Evolutionary conservation across 176 grass and related monocot species (phyloP).

Genomic region (Triticum dicoccoides): DNA sequence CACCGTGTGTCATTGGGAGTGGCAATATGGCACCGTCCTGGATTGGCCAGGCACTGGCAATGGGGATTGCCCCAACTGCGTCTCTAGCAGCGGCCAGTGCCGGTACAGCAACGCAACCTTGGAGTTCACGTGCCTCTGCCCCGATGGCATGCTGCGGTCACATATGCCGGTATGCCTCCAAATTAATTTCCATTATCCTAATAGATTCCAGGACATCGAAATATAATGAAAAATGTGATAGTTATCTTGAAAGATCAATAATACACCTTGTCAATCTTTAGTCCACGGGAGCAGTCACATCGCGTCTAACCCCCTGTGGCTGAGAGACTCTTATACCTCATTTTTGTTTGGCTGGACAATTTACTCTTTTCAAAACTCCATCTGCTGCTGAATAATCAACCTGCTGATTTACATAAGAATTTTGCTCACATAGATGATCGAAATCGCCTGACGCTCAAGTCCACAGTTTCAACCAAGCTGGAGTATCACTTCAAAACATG

Average conservation of each 20-base stretch:
- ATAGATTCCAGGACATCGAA: too few species aligned
- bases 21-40: neutral
- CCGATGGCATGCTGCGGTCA: too few species aligned
- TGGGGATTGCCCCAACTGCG: neutral
- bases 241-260: too few species aligned
- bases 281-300: too few species aligned
- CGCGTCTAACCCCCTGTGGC: too few species aligned
- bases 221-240: too few species aligned
- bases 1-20: neutral
- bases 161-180: too few species aligned
- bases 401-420: neutral
- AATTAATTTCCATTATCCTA: too few species aligned
- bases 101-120: neutral
- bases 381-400: neutral
- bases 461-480: neutral
- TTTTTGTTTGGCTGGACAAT: neutral
- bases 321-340: too few species aligned
- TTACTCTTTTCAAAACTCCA: neutral
- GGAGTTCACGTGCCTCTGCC: slow-evolving; percentile 32
- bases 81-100: slow-evolving; percentile 15
- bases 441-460: neutral
- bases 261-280: too few species aligned
- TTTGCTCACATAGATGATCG: too few species aligned
- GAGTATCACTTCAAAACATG: neutral
- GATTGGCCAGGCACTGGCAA: neutral